Percentiles rank a stretch among this genome's conserved stretches.
phyloP scores from a whole-genome alignment of 2,329 filamentous ascomycete genomes.

The Alternaria viburni region DNA sequence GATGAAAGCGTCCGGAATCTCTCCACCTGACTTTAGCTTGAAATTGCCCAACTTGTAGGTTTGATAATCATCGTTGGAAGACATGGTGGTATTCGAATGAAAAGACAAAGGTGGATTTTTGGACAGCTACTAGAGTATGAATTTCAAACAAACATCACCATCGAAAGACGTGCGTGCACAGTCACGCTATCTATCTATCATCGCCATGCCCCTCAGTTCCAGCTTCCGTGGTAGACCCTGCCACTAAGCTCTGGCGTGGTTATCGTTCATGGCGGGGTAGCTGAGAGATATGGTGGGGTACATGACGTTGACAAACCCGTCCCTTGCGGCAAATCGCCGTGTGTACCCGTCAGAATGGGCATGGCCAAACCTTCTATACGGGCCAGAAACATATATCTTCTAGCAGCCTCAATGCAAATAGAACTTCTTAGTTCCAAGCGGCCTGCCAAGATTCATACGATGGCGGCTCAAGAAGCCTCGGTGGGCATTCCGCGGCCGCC shows the following conservation, averaged over 20 bases:
- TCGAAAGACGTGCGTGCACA: not conserved
- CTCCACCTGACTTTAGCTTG: conserved; percentile 68
- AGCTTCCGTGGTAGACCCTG: not conserved
- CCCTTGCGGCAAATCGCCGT: conserved; percentile 3
- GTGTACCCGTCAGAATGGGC: conserved; percentile 10
- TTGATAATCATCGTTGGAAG: conserved; percentile 50
- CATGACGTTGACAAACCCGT: conserved; percentile 12
- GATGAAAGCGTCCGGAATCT: conserved; percentile 68
- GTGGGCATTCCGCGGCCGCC: conserved; percentile 11
- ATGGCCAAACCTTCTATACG: not conserved
- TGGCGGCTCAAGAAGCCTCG: not conserved
- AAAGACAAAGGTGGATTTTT: no score
- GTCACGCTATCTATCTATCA: not conserved
- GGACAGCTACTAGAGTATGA: no score
- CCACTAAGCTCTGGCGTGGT: conserved; percentile 3
- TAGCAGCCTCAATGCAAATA: not conserved
- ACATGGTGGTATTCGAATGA: no score
- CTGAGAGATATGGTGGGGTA: conserved; percentile 25
- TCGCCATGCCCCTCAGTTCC: not conserved
- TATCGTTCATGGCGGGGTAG: conserved; percentile 33
- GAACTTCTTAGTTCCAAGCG: not conserved
- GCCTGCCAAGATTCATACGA: not conserved
- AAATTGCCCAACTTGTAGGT: conserved; percentile 70
- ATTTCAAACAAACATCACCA: no score
- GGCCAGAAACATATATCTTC: not conserved